Evolutionary conservation across 345 rosid species (phyloP), one percentile per base, ranked within the genome.

Genomic region (Ceriops decandra): DNA sequence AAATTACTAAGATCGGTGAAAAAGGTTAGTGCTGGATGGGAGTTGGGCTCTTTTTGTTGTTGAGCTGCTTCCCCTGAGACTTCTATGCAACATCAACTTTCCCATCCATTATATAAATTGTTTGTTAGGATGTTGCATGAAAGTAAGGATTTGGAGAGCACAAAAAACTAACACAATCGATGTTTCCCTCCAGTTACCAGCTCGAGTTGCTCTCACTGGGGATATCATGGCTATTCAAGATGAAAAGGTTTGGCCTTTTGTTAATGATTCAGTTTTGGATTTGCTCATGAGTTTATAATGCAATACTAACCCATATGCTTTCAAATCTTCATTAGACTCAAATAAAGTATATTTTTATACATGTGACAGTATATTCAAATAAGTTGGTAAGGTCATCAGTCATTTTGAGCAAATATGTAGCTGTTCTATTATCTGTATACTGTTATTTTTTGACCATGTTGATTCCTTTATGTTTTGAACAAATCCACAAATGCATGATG

Each of bases 131-230:
- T 67, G 22, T 64, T 22, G 20, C 31, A 63, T 35, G n/a, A 17
- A 20, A 62, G 28, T 16, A 16, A 10, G 36, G 27, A 52, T 67
- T 20, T 47, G n/a, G 66, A 62, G 52, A 1, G 31, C 24, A 26
- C 10, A 10, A 54, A 54, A 22, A 33, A 32, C 47, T 74, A 51
- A 68, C 66, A 52, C 52, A 21, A 24, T 66, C 56, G 30, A 19
- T 73, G 16, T 70, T 21, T 63, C 20, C 64, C 60, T 80, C 82
- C 87, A 93, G 98, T 76, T 86, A 67, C 96, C 98, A 4, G 76
- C 82, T 59, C 80, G 90, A 72, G 83, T 88, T 76, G 97, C 96
- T 78, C 70, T 93, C 63, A 86, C 81, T 20, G 98, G 98, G 64
- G 93, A 90, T 66, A 78, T 87, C 53, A 54, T 77, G 68, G 85